phyloP scores from a whole-genome alignment of 23 red algal genomes.

The Rhodosorus marinus region DNA sequence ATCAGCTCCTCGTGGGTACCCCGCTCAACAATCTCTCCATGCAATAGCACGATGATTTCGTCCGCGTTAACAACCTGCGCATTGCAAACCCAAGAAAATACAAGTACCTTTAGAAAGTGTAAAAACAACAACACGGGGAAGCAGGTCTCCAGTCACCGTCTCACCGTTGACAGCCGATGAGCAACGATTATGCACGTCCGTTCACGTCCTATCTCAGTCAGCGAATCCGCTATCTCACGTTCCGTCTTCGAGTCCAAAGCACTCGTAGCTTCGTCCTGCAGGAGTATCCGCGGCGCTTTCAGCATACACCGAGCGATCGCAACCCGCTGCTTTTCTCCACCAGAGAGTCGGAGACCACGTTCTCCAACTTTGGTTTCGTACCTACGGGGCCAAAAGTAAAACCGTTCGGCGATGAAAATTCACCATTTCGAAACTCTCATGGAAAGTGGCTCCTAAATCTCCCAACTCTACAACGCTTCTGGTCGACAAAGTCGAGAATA shows the following conservation, averaged over 20 bases:
- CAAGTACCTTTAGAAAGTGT: too few relatives aligned
- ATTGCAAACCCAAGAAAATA: too few relatives aligned
- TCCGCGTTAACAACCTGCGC: too few relatives aligned
- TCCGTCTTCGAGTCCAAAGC: conserved; percentile 89
- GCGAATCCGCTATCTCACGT: conserved; percentile 60
- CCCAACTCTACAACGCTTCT: conserved; percentile 7
- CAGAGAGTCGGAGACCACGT: conserved; percentile 56
- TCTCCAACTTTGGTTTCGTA: conserved; percentile 41
- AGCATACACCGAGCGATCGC: conserved; percentile 80
- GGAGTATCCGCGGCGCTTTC: conserved; percentile 48
- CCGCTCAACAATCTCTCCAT: too few relatives aligned
- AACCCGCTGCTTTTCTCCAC: conserved; percentile 89
- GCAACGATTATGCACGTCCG: conserved; percentile 72
- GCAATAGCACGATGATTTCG: too few relatives aligned
- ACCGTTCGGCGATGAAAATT: neutral
- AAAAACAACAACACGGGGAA: too few relatives aligned
- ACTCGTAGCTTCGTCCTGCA: conserved; percentile 70
- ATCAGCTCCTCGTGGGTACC: too few relatives aligned
- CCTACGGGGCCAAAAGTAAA: too few relatives aligned
- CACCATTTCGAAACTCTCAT: neutral
- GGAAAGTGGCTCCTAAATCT: neutral
- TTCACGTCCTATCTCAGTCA: conserved; percentile 45
- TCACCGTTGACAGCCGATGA: conserved; percentile 85
- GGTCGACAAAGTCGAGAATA: too few relatives aligned
- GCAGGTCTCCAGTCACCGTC: too few relatives aligned